These are phyloP conservation scores for Globisporangium radiosum DNA, from an alignment of 352 stramenopile genomes.

Conservation along the genomic window DNA sequence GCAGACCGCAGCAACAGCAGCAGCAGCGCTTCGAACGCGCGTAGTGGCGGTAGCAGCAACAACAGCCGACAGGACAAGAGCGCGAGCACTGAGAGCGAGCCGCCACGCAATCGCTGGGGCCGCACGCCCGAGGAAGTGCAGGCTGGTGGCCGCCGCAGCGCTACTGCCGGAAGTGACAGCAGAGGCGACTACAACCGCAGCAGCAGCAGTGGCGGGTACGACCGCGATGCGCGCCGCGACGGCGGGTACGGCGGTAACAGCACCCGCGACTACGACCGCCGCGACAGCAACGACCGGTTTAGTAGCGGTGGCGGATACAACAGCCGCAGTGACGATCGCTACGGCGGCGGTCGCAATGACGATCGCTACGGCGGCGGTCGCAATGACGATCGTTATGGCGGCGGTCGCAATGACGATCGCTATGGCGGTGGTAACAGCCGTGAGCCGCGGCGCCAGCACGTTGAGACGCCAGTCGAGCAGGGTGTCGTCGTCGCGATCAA, in stretches of 20 bases:
- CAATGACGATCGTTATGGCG: background rate
- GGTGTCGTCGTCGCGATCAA: constrained; percentile 42
- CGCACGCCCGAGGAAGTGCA: constrained; percentile 9
- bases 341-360: constrained; percentile 1
- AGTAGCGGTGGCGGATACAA: background rate
- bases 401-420: too few relatives aligned
- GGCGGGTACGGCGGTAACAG: constrained; percentile 1
- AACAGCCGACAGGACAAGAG: constrained; percentile 7
- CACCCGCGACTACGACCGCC: background rate
- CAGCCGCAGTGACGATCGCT: background rate
- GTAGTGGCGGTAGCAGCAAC: constrained; percentile 2
- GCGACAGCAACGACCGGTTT: background rate
- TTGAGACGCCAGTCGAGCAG: constrained; percentile 24
- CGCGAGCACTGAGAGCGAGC: background rate
- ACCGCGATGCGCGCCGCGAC: background rate
- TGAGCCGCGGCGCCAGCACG: constrained; percentile 12
- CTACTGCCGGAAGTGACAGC: constrained; percentile 8
- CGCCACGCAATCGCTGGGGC: constrained; percentile 8
- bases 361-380: constrained; percentile 5
- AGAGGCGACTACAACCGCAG: constrained; percentile 6
- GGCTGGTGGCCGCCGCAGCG: constrained; percentile 12
- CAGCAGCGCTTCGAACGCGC: background rate
- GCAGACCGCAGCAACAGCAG: constrained; percentile 1
- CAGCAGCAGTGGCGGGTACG: background rate
- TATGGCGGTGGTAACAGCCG: background rate